phyloP scores from a whole-genome alignment of 495 filamentous ascomycete genomes.

The Daldinia childiae region DNA sequence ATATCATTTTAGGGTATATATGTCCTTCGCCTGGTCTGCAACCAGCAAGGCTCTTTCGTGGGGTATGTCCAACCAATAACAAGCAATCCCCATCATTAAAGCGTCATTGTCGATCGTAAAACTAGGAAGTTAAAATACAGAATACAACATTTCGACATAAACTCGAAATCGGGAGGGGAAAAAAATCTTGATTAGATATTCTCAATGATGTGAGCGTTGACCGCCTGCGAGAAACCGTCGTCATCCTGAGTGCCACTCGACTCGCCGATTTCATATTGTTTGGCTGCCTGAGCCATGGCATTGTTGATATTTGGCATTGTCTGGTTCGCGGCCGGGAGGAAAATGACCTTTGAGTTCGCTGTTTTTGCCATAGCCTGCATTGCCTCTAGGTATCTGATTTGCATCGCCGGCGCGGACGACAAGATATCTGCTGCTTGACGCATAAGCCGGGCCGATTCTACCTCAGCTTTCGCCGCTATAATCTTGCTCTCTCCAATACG shows the following conservation, averaged over 20 bases:
- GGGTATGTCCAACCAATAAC: background rate
- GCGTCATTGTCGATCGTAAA: background rate
- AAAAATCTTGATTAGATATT: conserved; percentile 70
- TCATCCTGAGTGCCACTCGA: conserved; percentile 55
- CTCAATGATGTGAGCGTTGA: conserved; percentile 87
- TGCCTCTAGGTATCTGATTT: conserved; percentile 98
- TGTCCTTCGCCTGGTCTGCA: background rate
- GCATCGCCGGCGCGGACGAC: conserved; percentile 93
- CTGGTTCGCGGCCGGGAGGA: conserved; percentile 77
- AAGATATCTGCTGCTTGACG: conserved; percentile 97
- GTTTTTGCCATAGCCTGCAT: conserved; percentile 99
- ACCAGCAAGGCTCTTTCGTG: conserved; percentile 1
- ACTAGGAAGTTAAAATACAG: conserved; percentile 14
- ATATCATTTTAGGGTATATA: conserved; percentile 8
- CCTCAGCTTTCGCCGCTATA: conserved; percentile 95
- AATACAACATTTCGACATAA: background rate
- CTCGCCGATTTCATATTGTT: conserved; percentile 40
- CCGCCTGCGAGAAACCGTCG: conserved; percentile 79
- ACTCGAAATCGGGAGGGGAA: background rate
- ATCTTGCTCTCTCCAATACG: conserved; percentile 98
- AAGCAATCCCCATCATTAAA: conserved; percentile 6
- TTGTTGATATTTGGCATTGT: conserved; percentile 65
- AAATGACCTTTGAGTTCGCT: conserved; percentile 96
- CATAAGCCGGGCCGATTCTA: conserved; percentile 97
- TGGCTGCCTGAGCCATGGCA: conserved; percentile 36